Evolutionary conservation across 768 basidiomycete genomes (phyloP), one percentile per base, ranked within the genome.

Genomic region (Peribolospora baueri): DNA sequence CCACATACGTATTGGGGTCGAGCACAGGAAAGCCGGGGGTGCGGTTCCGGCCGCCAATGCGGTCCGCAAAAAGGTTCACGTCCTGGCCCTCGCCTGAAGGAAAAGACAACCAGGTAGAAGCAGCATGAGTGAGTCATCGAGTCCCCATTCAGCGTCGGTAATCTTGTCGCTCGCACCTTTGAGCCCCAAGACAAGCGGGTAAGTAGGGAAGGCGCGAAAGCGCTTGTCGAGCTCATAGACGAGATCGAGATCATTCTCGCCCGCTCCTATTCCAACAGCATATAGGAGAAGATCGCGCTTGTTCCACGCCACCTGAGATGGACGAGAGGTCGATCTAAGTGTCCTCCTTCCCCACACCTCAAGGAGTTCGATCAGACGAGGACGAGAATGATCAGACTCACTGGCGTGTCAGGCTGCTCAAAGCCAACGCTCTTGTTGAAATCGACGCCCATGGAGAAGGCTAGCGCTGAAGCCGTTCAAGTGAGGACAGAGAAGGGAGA

Each of bases 181-280:
- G 63, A 85, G 72, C 39, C 67, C 69, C 5, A 88, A 73, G 0
- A 83, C 81, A 11, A 84, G 82, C 2, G 85, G 84, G 66, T 80
- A 90, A 0, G 85, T 87, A 7, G 86, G 85, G 62, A 88, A 71
- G 3, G 84, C 76, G 10, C 79, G 71, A 67, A 82, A 90, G 39
- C 74, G 70, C 57, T 74, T 72, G 68, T 53, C 42, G 45, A 61
- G 59, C 52, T 64, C 84, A 65, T 85, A 86, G 41, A 81, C 72
- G 49, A 83, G 73, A 5, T 72, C 68, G 49, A 76, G 73, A 54
- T 87, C 84, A 51, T 81, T 73, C 46, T 72, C 72, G 67, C 83
- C 84, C 11, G 83, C 83, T 10, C 85, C 86, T 43, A 88, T 79
- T 10, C 40, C 25, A 36, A 78, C 70, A 9, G 82, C 81, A 60